phyloP scores from a whole-genome alignment of 75 land plant genomes.

The Picea glauca region DNA sequence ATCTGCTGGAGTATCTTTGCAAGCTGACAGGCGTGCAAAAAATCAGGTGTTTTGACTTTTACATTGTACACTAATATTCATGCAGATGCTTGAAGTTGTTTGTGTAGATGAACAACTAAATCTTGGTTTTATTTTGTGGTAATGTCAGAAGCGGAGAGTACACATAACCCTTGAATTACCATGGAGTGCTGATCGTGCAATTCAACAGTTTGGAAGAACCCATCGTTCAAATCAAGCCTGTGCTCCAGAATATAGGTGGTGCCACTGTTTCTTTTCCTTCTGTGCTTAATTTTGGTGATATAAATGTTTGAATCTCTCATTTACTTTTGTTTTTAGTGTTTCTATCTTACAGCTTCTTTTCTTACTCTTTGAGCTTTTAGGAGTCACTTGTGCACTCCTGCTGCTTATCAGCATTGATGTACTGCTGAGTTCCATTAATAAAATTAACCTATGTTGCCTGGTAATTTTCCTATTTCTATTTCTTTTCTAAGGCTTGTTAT shows the following conservation, averaged over 20 bases:
- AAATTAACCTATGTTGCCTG: no score
- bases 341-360: no score
- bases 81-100: background rate
- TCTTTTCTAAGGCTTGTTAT: no score
- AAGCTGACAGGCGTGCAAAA: conserved; percentile 86
- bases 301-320: no score
- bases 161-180: conserved; percentile 95
- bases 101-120: background rate
- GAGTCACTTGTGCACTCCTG: no score
- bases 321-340: no score
- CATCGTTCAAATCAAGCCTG: conserved; percentile 97
- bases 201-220: conserved; percentile 98
- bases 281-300: no score
- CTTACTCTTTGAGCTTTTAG: no score
- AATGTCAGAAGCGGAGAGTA: conserved; percentile 81
- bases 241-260: conserved; percentile 91
- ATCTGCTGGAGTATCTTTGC: conserved; percentile 98
- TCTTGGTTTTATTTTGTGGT: background rate
- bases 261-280: no score
- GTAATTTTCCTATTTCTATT: no score
- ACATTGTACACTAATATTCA: background rate
- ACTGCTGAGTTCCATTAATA: no score
- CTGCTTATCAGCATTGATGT: no score
- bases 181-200: conserved; percentile 99
- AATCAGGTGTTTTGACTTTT: conserved; percentile 65